Evolutionary conservation across 495 filamentous ascomycete genomes (phyloP), one percentile per base, ranked within the genome.

Genomic region (Oidiodendron maius): DNA sequence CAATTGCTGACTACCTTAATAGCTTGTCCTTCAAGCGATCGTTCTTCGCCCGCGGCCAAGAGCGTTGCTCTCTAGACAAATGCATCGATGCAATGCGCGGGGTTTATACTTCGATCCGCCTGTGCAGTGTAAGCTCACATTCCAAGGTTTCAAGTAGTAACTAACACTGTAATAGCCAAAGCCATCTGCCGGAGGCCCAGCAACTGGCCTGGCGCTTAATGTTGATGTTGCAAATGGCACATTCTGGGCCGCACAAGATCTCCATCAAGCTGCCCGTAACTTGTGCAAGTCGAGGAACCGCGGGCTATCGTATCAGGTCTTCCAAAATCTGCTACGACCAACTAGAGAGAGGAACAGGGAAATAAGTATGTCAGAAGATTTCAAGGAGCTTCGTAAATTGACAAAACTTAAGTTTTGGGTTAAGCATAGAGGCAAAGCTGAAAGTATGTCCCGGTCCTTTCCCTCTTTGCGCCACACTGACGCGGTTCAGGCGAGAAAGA

Each of bases 151-250:
- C 15, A 17, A 17, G 17, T 13, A 34, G 17, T 24, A 38, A 30
- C 40, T 52, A 16, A 42, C 18, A 26, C 11, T 34, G 13, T 41
- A 9, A 16, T 12, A 56, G 48, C 40, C 46, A 13, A 37, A 40
- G 12, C 48, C 67, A 50, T 63, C 68, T 1, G 55, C 69, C 57
- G 60, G 51, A n/a, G 42, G 34, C 5, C 36, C 49, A 3, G 67
- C 70, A 25, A 68, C 72, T 21, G 77, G 78, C 5, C 64, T 91
- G 13, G 71, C 86, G 3, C 63, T 98, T 52, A 96, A 95, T 52
- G 79, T 94, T 20, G 90, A 97, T 55, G 80, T 87, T 46, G 76
- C 84, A 41, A 89, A 89, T 48, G 77, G 83, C 17, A 77, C 76
- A n/a, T 93, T 91, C 68, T 91, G 81, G 81, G 65, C 62, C 8